These are phyloP conservation scores for Apiotrichum veenhuisii DNA, from an alignment of 1,284 basidiomycete species.

Conservation along the genomic window DNA sequence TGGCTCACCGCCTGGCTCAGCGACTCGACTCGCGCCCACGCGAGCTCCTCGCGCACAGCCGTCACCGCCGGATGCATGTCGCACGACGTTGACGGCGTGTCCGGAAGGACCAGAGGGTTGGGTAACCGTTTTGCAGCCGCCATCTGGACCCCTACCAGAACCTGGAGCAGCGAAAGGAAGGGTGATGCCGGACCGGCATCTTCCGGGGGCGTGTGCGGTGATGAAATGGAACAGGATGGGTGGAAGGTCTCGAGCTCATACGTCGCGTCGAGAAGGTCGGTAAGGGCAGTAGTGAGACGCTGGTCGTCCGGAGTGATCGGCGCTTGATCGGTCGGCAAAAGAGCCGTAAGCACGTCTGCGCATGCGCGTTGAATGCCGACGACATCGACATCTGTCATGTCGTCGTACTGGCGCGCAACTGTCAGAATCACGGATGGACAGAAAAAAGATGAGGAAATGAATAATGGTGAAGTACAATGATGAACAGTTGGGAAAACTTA, in stretches of 20 bases:
- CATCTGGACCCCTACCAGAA: conserved; percentile 3
- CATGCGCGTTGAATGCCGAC: conserved; percentile 31
- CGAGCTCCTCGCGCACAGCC: conserved; percentile 32
- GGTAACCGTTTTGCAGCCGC: conserved; percentile 1
- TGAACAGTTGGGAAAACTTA: neutral
- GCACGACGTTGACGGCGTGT: neutral
- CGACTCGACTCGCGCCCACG: conserved; percentile 33
- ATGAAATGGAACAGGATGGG: conserved; percentile 18
- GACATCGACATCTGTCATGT: conserved; percentile 24
- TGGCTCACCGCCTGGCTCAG: conserved; percentile 25
- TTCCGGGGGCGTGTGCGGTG: conserved; percentile 10
- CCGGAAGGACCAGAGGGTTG: neutral
- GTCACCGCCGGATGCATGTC: conserved; percentile 25
- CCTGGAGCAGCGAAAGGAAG: conserved; percentile 8
- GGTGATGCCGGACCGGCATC: conserved; percentile 7
- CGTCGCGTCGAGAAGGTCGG: conserved; percentile 37
- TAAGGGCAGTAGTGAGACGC: conserved; percentile 29
- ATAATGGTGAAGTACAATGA: too few relatives aligned
- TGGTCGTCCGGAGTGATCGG: conserved; percentile 8
- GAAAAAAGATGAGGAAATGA: too few relatives aligned
- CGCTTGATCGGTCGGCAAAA: conserved; percentile 15
- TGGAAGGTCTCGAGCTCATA: conserved; percentile 39
- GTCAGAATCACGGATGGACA: neutral
- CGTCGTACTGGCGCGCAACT: conserved; percentile 9
- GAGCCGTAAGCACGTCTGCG: conserved; percentile 25